phyloP scores from a whole-genome alignment of 768 basidiomycete genomes.

The Cyclocybe cylindracea region DNA sequence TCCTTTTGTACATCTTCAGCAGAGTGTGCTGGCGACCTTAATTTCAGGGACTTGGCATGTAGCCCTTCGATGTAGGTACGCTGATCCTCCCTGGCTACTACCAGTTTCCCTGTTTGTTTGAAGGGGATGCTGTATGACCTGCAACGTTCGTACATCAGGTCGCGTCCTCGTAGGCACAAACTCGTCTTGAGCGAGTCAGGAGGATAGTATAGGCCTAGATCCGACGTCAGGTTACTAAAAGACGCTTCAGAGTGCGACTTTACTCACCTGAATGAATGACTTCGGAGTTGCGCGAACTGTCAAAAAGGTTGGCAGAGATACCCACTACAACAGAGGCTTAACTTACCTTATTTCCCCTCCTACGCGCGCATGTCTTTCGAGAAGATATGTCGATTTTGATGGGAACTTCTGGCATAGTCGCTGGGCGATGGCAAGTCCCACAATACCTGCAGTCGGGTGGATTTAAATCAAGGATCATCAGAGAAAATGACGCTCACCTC shows the following conservation, averaged over 20 bases:
- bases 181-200: constrained; percentile 79
- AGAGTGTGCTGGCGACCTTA: constrained; percentile 53
- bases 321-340: not conserved
- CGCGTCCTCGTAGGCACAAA: constrained; percentile 84
- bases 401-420: constrained; percentile 66
- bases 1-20: constrained; percentile 21
- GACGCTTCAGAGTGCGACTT: not conserved
- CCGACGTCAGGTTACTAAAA: not conserved
- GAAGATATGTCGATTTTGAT: constrained; percentile 70
- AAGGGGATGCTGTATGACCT: constrained; percentile 59
- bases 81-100: constrained; percentile 77
- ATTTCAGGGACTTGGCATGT: constrained; percentile 56
- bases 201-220: constrained; percentile 83
- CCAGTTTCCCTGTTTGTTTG: constrained; percentile 83
- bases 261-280: constrained; percentile 85
- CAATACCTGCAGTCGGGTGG: constrained; percentile 52
- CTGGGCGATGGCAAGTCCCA: constrained; percentile 87
- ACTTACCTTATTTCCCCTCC: constrained; percentile 86
- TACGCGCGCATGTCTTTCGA: constrained; percentile 73
- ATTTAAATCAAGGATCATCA: not conserved
- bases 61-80: constrained; percentile 69
- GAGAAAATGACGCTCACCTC: constrained; percentile 49
- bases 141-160: constrained; percentile 82
- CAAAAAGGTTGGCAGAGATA: not conserved
- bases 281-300: constrained; percentile 90